Percentiles rank a stretch among this genome's conserved stretches.
These are phyloP conservation scores for Kodamaea neixiangensis DNA, from an alignment of 805 yeast genomes.

Conservation along the genomic window DNA sequence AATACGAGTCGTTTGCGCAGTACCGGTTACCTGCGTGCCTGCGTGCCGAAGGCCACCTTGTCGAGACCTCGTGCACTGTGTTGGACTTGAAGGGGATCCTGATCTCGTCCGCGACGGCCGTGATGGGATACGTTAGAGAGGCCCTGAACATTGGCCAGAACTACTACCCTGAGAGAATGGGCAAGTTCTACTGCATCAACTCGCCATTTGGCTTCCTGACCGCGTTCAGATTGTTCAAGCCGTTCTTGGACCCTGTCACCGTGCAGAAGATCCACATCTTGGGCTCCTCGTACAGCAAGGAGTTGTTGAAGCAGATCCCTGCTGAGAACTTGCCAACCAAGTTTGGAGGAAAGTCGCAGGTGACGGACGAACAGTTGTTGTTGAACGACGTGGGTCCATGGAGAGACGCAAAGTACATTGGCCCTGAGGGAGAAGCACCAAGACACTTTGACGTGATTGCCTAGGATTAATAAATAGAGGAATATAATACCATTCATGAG, in stretches of 20 bases:
- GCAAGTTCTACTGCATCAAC: slow-evolving; percentile 91
- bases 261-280: slow-evolving; percentile 91
- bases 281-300: slow-evolving; percentile 76
- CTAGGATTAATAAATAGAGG: slow-evolving; percentile 5
- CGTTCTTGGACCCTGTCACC: slow-evolving; percentile 96
- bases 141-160: slow-evolving; percentile 95
- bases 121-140: slow-evolving; percentile 83
- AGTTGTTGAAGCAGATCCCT: slow-evolving; percentile 88
- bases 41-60: slow-evolving; percentile 70
- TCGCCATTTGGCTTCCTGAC: slow-evolving; percentile 98
- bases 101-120: slow-evolving; percentile 79
- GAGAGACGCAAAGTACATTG: slow-evolving; percentile 87
- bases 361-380: slow-evolving; percentile 76
- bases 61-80: slow-evolving; percentile 96
- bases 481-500: slow-evolving; percentile 2
- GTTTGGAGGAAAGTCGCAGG: slow-evolving; percentile 82
- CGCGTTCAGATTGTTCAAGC: slow-evolving; percentile 87
- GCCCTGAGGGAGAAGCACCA: slow-evolving; percentile 96
- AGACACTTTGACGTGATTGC: slow-evolving; percentile 24
- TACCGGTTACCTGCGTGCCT: slow-evolving; percentile 94
- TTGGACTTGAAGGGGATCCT: slow-evolving; percentile 95
- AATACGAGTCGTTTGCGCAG: slow-evolving; percentile 85
- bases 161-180: slow-evolving; percentile 99
- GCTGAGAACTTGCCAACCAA: slow-evolving; percentile 87
- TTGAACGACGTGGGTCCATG: slow-evolving; percentile 95